Evolutionary conservation across 1,284 basidiomycete species (phyloP), one percentile per base, ranked within the genome.

Genomic region (Ustilago sp.): DNA sequence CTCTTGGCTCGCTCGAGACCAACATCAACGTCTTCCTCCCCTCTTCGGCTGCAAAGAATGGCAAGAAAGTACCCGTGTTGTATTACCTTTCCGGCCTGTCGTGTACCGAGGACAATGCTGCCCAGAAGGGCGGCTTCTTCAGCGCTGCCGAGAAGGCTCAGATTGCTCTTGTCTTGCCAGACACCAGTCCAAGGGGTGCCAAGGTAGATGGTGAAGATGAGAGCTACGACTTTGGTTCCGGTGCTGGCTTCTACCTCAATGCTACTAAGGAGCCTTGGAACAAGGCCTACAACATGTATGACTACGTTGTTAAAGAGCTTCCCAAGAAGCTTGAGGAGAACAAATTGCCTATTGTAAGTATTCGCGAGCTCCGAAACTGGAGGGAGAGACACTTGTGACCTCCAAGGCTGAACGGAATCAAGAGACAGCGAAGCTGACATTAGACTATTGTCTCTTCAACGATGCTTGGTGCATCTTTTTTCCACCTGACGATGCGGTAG

Each of bases 111-210:
- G 96, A 98, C 86, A 98, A 94, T 68, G 96, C 91, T 5, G 82
- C 82, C 6, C 83, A 86, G 59, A 86, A 86, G 64, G 84, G 80
- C 36, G 71, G 67, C 34, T 75, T 86, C 45, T 84, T 84, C 56
- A 55, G 53, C 19, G 78, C 80, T 8, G 84, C 84, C 4, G 77
- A 79, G 1, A 34, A 71, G n/a, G 60, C 74, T 63, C 79, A 92
- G 4, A 92, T 99, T 66, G 95, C 96, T 0, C 88, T 99, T 55
- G 91, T 99, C 47, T 97, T 98, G 86, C 94, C 97, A 0, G 97
- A 99, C 85, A 99, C 97, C 0, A 94, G 93, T 45, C 97, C 97
- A 2, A 90, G 96, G 36, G 95, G 94, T 1, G 95, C 96, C 2
- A 92, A 91, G n/a, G 89, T 95, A 66, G 90, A 92, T 62, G 94